Base-by-base conservation (phyloP, 2,329 filamentous ascomycete species). In the Neonectria sp. region DNA sequence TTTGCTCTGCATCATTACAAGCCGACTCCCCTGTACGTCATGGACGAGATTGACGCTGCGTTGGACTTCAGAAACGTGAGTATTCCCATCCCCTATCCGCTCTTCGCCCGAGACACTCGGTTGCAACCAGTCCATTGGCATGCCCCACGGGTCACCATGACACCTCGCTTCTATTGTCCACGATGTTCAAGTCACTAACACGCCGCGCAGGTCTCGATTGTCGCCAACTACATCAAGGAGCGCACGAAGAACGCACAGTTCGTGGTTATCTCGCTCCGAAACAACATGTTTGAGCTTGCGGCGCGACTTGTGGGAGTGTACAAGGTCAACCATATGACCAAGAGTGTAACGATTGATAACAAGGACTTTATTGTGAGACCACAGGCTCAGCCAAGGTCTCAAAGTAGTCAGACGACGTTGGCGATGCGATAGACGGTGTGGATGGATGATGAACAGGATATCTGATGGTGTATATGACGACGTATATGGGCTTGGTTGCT, bases 261-360 rank as follows among this genome's bases (percentile, higher is more conserved):
- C 81, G 96, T 99, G 75, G 96, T 99, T 78, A 99, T 99, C 78
- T 98, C 95, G 17, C 86, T 99, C 76, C 89, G 96, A 77, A 99
- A 99, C 83, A 99, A 99, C 86, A 99, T 99, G 96, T 99, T 99
- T 82, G 96, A 99, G 86, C 90, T 99, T 70, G 95, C 97, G n/a
- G 91, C 94, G 65, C 90, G 97, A 63, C 88, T 99, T 67, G 95
- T 99, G 15, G 97, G 97, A 73, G 96, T 99, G 63, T 99, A 99
- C 86, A 99, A 99, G 86, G 96, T 99, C 80, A 98, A 97, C 82
- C 95, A 99, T 82, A 99, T 98, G 91, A 96, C 93, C 68, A 96
- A 95, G 89, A 95, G 93, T 81, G 93, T 96, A 25, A 95, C 93
- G 60, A 94, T 96, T 70, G 93, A 96, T 82, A 96, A 96, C 82